These are phyloP conservation scores for Panicum hallii DNA, from an alignment of 202 grass and related monocot species.

Conservation along the genomic window DNA sequence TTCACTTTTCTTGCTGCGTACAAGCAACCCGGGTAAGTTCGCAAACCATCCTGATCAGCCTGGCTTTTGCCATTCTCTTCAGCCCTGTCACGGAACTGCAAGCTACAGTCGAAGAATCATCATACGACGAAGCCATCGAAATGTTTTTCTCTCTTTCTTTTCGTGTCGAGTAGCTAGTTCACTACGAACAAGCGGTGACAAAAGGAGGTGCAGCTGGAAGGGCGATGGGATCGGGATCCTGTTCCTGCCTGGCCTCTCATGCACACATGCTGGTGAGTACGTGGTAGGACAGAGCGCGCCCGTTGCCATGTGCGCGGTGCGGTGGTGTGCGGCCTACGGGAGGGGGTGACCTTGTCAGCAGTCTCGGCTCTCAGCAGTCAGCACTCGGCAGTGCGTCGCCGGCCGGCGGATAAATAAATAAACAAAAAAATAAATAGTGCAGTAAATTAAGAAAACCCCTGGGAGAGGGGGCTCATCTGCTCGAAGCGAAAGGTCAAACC, in stretches of 20 bases:
- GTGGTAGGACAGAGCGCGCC: constrained; percentile 14
- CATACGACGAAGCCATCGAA: background rate
- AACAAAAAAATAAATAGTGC: no score
- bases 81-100: background rate
- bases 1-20: no score
- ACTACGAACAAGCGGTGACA: background rate
- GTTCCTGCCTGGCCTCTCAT: background rate
- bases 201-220: background rate
- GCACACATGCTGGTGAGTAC: constrained; percentile 26
- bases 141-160: background rate
- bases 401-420: background rate
- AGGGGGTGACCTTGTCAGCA: background rate
- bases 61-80: background rate
- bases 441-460: no score
- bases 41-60: background rate
- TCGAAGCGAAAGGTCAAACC: constrained; percentile 30
- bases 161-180: background rate
- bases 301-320: background rate
- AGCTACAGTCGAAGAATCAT: background rate
- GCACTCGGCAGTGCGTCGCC: constrained; percentile 16
- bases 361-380: background rate
- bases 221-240: constrained; percentile 20
- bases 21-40: no score
- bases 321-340: background rate
- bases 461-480: background rate